Evolutionary conservation across 1,284 basidiomycete species (phyloP).

Genomic region (Ustilago tritici): DNA sequence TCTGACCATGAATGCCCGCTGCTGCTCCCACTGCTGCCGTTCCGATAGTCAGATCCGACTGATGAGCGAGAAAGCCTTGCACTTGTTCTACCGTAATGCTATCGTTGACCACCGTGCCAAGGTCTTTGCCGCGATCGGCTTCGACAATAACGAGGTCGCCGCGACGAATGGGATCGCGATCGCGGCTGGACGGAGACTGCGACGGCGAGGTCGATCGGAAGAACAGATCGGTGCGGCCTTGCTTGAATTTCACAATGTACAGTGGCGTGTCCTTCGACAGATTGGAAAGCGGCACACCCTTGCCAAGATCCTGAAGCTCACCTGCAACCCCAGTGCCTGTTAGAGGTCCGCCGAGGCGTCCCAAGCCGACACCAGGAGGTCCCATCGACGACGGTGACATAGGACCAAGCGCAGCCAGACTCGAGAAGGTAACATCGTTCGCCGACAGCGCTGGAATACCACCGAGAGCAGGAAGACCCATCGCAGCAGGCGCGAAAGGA

Average conservation of each 20-base stretch:
- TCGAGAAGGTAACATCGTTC: conserved; percentile 46
- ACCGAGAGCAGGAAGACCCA: conserved; percentile 9
- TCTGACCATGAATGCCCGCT: conserved; percentile 11
- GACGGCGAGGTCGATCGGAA: conserved; percentile 73
- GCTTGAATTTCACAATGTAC: conserved; percentile 97
- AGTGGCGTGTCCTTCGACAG: conserved; percentile 87
- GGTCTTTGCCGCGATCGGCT: conserved; percentile 91
- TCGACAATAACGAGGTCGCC: conserved; percentile 97
- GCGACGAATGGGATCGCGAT: conserved; percentile 73
- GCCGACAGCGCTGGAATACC: conserved; percentile 6
- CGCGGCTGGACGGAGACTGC: conserved; percentile 21
- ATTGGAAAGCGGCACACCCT: conserved; percentile 85
- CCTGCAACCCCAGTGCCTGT: conserved; percentile 20
- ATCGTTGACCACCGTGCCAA: conserved; percentile 79
- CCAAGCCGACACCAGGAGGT: conserved; percentile 18
- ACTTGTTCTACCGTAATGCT: conserved; percentile 83
- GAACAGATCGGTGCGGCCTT: conserved; percentile 92
- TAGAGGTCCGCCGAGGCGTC: conserved; percentile 12
- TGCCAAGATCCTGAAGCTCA: conserved; percentile 78
- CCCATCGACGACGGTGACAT: conserved; percentile 49
- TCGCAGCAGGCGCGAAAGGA: conserved; percentile 3
- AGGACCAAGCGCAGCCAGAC: conserved; percentile 53
- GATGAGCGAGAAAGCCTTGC: conserved; percentile 72
- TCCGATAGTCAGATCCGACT: conserved; percentile 53
- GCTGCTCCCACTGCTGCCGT: conserved; percentile 27